Evolutionary conservation across 768 basidiomycete species (phyloP), one percentile per base, ranked within the genome.

Genomic region (Hydnum rufescens): DNA sequence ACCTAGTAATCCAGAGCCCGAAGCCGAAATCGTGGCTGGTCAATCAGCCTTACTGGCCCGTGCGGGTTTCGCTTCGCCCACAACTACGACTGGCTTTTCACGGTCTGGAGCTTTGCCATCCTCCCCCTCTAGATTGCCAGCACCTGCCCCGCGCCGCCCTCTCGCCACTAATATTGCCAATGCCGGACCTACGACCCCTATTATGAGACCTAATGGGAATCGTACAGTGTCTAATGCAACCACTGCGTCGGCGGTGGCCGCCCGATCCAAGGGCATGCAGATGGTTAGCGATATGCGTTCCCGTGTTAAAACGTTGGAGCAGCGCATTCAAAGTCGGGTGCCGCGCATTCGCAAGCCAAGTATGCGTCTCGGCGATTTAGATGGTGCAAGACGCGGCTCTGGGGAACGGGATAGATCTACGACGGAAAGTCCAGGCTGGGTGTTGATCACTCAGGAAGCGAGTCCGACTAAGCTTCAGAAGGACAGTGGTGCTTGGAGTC

Each of bases 281-380:
- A 89, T 90, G 87, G 84, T 88, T 3, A 81, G 82, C 23, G 87
- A 89, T 62, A 86, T 90, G 81, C 76, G 87, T 39, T 84, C 83
- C 34, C 74, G 82, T 50, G 85, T 89, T 29, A 77, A 71, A 61
- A 82, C 79, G 58, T 66, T 89, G 34, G 83, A 88, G 60, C 83
- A 85, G 66, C 84, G 82, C 65, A 82, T 89, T 43, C 83, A 87
- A 60, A 85, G 83, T 42, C 81, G 82, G 42, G 85, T 89, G 49
- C 86, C 85, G 23, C 74, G 85, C 51, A 62, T 88, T 52, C 80
- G 85, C 8, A 82, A 32, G 16, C 13, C 32, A 31, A 50, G 44
- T 28, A 47, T 25, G 8, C 44, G 44, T 47, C n/a, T n/a, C n/a
- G n/a, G n/a, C n/a, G n/a, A n/a, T n/a, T n/a, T n/a, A n/a, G n/a